Conservation (phyloP, 2,329 filamentous ascomycete genomes). For the Fusarium subtropicale region DNA sequence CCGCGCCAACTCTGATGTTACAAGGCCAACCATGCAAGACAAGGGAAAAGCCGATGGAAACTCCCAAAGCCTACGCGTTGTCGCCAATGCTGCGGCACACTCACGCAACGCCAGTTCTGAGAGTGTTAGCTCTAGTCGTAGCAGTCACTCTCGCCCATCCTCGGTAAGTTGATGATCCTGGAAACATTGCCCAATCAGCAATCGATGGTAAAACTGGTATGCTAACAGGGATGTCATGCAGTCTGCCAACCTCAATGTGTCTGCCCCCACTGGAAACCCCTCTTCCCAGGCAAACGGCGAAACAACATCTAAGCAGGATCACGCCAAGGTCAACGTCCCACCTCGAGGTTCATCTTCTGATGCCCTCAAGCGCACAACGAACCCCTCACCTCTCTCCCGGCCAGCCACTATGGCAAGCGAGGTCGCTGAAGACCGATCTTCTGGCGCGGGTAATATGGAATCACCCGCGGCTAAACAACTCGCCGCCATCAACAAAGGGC, state of each 20-base stretch:
- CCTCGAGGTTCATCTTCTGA: constrained; percentile 73
- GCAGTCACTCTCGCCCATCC: constrained; percentile 69
- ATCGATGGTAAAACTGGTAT: constrained; percentile 50
- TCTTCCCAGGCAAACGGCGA: constrained; percentile 63
- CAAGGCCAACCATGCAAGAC: constrained; percentile 34
- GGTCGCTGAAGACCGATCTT: constrained; percentile 58
- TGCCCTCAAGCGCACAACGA: constrained; percentile 72
- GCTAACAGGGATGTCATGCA: constrained; percentile 63
- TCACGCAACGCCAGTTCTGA: constrained; percentile 71
- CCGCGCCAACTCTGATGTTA: constrained; percentile 63
- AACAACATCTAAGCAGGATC: constrained; percentile 62
- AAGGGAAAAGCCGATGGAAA: constrained; percentile 53
- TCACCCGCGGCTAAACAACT: constrained; percentile 87
- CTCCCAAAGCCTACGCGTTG: constrained; percentile 55
- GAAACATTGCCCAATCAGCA: constrained; percentile 59
- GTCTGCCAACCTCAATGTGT: constrained; percentile 70
- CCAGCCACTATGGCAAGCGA: constrained; percentile 72
- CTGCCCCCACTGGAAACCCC: constrained; percentile 65
- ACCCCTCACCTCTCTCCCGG: constrained; percentile 80
- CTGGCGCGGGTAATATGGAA: constrained; percentile 55
- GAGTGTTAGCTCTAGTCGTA: constrained; percentile 69
- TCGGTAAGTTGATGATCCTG: constrained; percentile 68
- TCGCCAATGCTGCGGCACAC: constrained; percentile 47
- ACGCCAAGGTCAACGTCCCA: constrained; percentile 69
- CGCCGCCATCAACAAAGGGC: constrained; percentile 84